These are phyloP conservation scores for Mycena maculata DNA, from an alignment of 768 basidiomycete species.

Conservation along the genomic window DNA sequence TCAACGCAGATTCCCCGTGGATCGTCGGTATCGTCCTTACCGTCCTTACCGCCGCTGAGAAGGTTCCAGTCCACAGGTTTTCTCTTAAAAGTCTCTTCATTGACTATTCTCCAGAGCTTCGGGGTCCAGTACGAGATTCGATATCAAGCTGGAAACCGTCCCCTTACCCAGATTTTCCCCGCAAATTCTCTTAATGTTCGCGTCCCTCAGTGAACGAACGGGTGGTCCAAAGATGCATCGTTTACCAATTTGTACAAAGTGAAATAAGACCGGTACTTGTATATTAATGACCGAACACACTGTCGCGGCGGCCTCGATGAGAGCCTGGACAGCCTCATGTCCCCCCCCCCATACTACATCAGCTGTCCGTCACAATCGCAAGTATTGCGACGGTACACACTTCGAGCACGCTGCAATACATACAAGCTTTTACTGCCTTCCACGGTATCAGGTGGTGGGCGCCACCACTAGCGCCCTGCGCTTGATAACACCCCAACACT, in stretches of 20 bases:
- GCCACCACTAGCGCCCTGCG: not conserved
- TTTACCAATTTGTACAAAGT: not conserved
- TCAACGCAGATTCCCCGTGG: constrained; percentile 26
- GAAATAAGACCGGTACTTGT: not conserved
- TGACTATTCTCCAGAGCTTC: constrained; percentile 3
- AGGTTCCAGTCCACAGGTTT: not conserved
- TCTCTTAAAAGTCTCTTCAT: not conserved
- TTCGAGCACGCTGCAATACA: constrained; percentile 1
- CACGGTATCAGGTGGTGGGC: not conserved
- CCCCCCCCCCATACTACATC: not conserved
- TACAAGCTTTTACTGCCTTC: constrained; percentile 6
- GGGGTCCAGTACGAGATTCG: constrained; percentile 19
- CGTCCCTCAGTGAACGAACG: not conserved
- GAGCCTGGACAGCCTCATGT: no score
- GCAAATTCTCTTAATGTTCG: constrained; percentile 27
- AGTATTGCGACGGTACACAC: not conserved
- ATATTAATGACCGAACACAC: no score
- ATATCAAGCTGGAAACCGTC: constrained; percentile 1
- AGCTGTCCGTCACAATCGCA: constrained; percentile 11
- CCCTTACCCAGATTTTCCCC: not conserved
- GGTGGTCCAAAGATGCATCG: not conserved
- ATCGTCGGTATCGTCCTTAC: constrained; percentile 21
- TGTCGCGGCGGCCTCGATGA: no score
- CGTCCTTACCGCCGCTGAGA: constrained; percentile 7
- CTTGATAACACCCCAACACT: not conserved